Evolutionary conservation across 2,329 filamentous ascomycete species (phyloP).

Genomic region (Trichoderma simmonsii): DNA sequence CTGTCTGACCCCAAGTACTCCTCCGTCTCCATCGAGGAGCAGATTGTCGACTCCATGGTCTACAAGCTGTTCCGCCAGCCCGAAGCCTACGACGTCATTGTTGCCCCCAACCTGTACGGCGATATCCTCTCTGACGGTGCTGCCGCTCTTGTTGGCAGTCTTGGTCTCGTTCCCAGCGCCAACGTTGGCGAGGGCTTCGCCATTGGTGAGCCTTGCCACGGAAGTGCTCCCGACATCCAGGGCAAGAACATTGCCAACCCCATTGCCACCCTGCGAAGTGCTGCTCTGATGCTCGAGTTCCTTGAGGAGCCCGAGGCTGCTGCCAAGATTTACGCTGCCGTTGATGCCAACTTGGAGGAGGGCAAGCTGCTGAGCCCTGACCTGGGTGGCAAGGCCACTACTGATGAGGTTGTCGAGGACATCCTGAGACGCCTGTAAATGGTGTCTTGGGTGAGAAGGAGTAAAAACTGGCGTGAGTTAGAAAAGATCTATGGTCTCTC

Average conservation of each 20-base stretch:
- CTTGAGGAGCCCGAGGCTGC: constrained; percentile 83
- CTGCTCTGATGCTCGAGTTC: constrained; percentile 95
- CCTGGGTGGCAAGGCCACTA: constrained; percentile 81
- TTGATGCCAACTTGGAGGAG: constrained; percentile 85
- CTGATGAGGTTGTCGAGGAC: constrained; percentile 82
- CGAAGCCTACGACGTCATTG: constrained; percentile 92
- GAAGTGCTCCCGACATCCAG: constrained; percentile 92
- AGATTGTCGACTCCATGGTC: constrained; percentile 99
- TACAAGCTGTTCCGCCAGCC: constrained; percentile 99
- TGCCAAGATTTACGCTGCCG: constrained; percentile 83
- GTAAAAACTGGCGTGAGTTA: not conserved
- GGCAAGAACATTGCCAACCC: constrained; percentile 92
- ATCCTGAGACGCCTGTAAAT: constrained; percentile 75
- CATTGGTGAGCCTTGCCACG: constrained; percentile 97
- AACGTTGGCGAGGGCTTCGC: constrained; percentile 94
- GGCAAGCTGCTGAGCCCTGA: constrained; percentile 82
- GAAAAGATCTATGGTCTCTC: not conserved
- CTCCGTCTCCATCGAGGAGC: constrained; percentile 96
- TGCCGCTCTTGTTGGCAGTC: constrained; percentile 84
- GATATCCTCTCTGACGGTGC: constrained; percentile 93
- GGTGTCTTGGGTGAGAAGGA: not conserved
- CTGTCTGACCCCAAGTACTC: constrained; percentile 91
- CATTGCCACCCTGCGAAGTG: constrained; percentile 87
- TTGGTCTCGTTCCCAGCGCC: constrained; percentile 89
- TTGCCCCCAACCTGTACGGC: constrained; percentile 91